Evolutionary conservation across 768 basidiomycete genomes (phyloP).

Genomic region (Agaricus blazei): DNA sequence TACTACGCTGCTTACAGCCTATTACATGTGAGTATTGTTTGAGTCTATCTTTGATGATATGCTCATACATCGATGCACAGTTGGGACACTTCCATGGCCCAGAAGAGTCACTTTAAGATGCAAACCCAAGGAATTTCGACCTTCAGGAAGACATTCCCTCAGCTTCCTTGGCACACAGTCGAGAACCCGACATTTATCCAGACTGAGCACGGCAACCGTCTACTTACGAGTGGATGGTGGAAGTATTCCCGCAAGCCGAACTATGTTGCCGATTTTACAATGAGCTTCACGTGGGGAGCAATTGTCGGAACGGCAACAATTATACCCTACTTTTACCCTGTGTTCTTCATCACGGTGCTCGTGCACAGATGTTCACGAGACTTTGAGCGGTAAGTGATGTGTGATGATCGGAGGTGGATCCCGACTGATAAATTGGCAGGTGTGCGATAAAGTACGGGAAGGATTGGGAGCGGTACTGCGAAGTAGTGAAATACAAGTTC

Average conservation of each 20-base stretch:
- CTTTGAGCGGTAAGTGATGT: slow-evolving; percentile 70
- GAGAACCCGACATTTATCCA: slow-evolving; percentile 89
- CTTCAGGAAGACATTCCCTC: slow-evolving; percentile 91
- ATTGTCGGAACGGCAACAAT: slow-evolving; percentile 68
- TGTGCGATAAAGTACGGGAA: slow-evolving; percentile 91
- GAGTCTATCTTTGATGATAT: not conserved
- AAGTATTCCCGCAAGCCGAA: slow-evolving; percentile 92
- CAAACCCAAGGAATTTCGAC: slow-evolving; percentile 84
- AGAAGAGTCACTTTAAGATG: slow-evolving; percentile 98
- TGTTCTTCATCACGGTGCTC: slow-evolving; percentile 93
- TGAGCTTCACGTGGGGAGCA: slow-evolving; percentile 83
- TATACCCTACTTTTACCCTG: slow-evolving; percentile 95
- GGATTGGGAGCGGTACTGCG: slow-evolving; percentile 90
- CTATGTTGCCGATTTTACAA: slow-evolving; percentile 90
- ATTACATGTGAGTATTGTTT: slow-evolving; percentile 66
- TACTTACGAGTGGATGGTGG: slow-evolving; percentile 95
- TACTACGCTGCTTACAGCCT: slow-evolving; percentile 71
- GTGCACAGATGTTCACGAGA: slow-evolving; percentile 89
- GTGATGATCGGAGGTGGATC: not conserved
- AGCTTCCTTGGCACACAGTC: slow-evolving; percentile 77
- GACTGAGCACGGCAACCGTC: slow-evolving; percentile 91
- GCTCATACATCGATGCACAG: slow-evolving; percentile 29
- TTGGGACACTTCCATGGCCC: slow-evolving; percentile 93
- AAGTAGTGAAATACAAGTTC: slow-evolving; percentile 85
- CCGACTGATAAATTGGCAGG: slow-evolving; percentile 24